A percentile compares a stretch with the other conserved stretches of the same genome.
phyloP scores from a whole-genome alignment of 805 yeast genomes.

The Isabelozyma pseudorhagii region DNA sequence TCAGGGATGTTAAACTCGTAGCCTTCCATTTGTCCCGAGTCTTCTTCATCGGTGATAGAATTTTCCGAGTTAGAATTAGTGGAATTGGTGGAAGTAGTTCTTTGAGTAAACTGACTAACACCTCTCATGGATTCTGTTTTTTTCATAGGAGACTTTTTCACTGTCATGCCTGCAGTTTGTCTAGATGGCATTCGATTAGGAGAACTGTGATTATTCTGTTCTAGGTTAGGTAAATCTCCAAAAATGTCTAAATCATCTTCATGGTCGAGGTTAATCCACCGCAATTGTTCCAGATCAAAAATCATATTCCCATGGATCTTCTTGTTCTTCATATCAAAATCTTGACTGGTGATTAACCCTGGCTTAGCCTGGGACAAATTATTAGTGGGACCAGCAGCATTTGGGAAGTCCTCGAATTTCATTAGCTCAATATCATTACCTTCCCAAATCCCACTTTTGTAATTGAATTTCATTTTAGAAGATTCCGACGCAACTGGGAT shows the following conservation, averaged over 20 bases:
- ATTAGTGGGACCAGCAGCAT: neutral
- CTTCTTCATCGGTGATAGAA: neutral
- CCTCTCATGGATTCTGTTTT: slow-evolving; percentile 18
- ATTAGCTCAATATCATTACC: slow-evolving; percentile 60
- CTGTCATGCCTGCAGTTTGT: neutral
- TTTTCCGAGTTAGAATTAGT: slow-evolving; percentile 9
- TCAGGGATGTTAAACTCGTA: slow-evolving; percentile 25
- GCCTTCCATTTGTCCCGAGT: slow-evolving; percentile 6
- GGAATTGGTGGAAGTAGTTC: slow-evolving; percentile 29
- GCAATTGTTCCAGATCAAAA: slow-evolving; percentile 53
- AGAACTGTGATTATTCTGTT: slow-evolving; percentile 1
- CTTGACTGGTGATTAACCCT: slow-evolving; percentile 26
- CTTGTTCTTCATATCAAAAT: slow-evolving; percentile 28
- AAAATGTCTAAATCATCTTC: slow-evolving; percentile 43
- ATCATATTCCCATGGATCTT: slow-evolving; percentile 43
- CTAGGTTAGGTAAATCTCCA: slow-evolving; percentile 47
- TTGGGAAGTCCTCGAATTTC: slow-evolving; percentile 41
- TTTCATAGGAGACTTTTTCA: neutral
- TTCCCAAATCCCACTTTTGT: slow-evolving; percentile 53
- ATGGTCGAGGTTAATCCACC: slow-evolving; percentile 53
- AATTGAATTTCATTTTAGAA: slow-evolving; percentile 51
- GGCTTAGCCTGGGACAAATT: neutral
- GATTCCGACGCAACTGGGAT: slow-evolving; percentile 10
- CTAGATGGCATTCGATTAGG: neutral
- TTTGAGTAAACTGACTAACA: slow-evolving; percentile 33